A percentile compares a stretch with the other conserved stretches of the same genome.
Evolutionary conservation across 2,329 filamentous ascomycete species (phyloP).

Genomic region (Fusarium nurragi): DNA sequence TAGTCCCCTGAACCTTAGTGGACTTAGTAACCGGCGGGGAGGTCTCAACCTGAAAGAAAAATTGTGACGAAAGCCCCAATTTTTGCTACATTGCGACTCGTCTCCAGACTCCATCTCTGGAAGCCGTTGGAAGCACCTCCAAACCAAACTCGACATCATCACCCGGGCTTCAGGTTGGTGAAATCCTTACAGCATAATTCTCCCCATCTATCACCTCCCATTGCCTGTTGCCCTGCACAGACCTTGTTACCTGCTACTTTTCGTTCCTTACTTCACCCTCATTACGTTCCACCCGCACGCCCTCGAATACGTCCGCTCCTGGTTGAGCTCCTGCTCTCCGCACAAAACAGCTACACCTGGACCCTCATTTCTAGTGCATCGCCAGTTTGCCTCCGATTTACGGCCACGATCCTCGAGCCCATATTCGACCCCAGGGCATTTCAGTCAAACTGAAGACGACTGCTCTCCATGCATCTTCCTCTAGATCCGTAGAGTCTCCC

Average conservation of each 20-base stretch:
- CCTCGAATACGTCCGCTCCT: conserved; percentile 22
- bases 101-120: conserved; percentile 28
- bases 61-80: conserved; percentile 46
- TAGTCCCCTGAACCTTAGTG: conserved; percentile 29
- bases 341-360: conserved; percentile 32
- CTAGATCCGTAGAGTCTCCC: conserved; percentile 45
- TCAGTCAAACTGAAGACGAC: conserved; percentile 20
- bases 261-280: conserved; percentile 22
- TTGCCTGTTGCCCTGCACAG: neutral
- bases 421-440: conserved; percentile 26
- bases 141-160: conserved; percentile 37
- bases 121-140: conserved; percentile 42
- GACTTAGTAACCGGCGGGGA: conserved; percentile 34
- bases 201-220: conserved; percentile 4
- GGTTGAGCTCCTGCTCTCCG: conserved; percentile 35
- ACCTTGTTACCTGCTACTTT: conserved; percentile 4
- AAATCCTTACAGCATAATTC: conserved; percentile 13
- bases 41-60: conserved; percentile 41
- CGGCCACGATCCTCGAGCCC: conserved; percentile 24
- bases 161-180: conserved; percentile 32
- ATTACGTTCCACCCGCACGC: conserved; percentile 8
- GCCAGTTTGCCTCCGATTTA: conserved; percentile 26
- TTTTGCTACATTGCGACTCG: conserved; percentile 40
- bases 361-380: conserved; percentile 38
- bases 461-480: conserved; percentile 48